phyloP scores from a whole-genome alignment of 208 protist genomes.

The Strigomonas oncopelti region DNA sequence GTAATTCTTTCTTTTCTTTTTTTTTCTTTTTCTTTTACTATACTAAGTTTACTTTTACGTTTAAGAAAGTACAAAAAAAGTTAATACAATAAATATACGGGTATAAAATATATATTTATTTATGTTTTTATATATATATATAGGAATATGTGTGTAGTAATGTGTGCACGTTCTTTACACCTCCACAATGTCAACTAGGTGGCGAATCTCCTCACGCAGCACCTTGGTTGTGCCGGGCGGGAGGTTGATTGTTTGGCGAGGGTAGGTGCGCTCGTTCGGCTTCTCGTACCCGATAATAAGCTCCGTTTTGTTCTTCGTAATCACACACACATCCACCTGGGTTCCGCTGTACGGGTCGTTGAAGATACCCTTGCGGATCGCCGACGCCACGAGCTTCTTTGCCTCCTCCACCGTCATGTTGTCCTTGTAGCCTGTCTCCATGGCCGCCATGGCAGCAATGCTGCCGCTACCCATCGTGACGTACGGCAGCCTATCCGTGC shows the following conservation, averaged over 20 bases:
- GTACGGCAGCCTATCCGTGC: constrained; percentile 96
- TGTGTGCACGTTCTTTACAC: constrained; percentile 23
- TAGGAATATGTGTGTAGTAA: background rate
- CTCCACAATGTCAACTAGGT: constrained; percentile 76
- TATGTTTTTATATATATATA: constrained; percentile 10
- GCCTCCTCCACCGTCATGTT: constrained; percentile 95
- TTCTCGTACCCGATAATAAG: constrained; percentile 81
- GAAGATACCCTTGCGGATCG: constrained; percentile 99
- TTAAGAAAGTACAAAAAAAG: constrained; percentile 1
- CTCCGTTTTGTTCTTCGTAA: constrained; percentile 88
- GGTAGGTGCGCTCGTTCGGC: constrained; percentile 81
- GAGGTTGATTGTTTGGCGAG: constrained; percentile 63
- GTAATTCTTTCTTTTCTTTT: background rate
- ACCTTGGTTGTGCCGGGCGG: constrained; percentile 81
- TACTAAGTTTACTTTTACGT: background rate
- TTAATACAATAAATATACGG: background rate
- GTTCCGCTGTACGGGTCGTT: constrained; percentile 99
- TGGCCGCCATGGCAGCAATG: constrained; percentile 98
- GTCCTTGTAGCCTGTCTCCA: constrained; percentile 97
- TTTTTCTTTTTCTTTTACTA: constrained; percentile 5
- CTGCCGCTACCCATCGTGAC: constrained; percentile 99
- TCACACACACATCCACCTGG: constrained; percentile 99
- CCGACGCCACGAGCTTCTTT: constrained; percentile 94
- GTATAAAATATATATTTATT: constrained; percentile 8
- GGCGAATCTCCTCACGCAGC: constrained; percentile 67